Conservation (phyloP, 305 asterid genomes). For the Fraxinus albicans region DNA sequence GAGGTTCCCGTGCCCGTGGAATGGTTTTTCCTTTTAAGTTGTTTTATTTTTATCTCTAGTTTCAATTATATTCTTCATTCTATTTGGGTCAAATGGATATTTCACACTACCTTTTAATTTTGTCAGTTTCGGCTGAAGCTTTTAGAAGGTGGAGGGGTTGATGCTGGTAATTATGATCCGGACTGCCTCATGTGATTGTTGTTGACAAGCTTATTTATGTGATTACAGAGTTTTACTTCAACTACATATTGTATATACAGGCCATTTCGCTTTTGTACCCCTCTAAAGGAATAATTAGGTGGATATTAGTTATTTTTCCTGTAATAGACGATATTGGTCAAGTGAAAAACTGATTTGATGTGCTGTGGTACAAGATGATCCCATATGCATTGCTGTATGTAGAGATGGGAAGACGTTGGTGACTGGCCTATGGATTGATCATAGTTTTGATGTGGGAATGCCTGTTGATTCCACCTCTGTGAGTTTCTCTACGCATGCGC, state of each 20-base stretch:
- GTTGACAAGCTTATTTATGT: slow-evolving; percentile 65
- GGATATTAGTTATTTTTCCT: background rate
- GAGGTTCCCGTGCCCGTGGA: background rate
- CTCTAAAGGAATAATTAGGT: background rate
- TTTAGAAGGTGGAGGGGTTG: slow-evolving; percentile 67
- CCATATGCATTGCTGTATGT: slow-evolving; percentile 68
- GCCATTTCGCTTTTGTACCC: background rate
- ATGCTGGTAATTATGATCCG: slow-evolving; percentile 56
- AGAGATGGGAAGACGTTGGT: slow-evolving; percentile 67
- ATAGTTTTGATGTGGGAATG: slow-evolving; percentile 63
- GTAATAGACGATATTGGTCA: background rate
- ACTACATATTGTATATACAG: background rate
- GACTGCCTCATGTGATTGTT: slow-evolving; percentile 71
- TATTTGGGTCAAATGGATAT: background rate
- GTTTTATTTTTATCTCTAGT: background rate
- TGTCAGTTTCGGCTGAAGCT: slow-evolving; percentile 62
- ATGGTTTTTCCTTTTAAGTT: background rate
- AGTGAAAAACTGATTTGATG: background rate
- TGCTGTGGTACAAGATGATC: slow-evolving; percentile 60
- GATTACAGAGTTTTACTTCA: slow-evolving; percentile 28
- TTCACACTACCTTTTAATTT: background rate
- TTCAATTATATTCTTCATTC: background rate
- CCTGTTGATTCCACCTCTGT: slow-evolving; percentile 51
- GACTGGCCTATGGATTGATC: slow-evolving; percentile 77
- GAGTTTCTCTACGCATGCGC: slow-evolving; percentile 32